phyloP scores from a whole-genome alignment of 345 rosid genomes.

The Euclidium syriacum region DNA sequence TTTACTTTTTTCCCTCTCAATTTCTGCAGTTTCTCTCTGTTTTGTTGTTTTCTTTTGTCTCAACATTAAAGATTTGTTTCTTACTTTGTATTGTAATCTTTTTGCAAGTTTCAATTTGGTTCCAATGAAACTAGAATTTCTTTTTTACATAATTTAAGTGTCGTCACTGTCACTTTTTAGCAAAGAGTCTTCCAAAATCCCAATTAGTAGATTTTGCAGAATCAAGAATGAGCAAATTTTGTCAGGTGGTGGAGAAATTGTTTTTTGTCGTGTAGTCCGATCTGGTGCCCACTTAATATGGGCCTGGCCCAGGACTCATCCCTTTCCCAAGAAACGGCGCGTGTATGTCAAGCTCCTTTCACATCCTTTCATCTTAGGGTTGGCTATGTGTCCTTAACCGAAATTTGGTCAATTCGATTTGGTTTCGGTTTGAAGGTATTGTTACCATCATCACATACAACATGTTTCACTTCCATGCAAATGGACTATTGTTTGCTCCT shows the following conservation, averaged over 20 bases:
- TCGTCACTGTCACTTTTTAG: slow-evolving; percentile 16
- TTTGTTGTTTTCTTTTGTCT: slow-evolving; percentile 14
- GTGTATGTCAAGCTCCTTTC: background rate
- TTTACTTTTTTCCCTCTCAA: background rate
- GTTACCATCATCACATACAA: too few relatives aligned
- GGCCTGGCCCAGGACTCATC: slow-evolving; percentile 10
- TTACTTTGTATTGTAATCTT: background rate
- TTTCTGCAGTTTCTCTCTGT: background rate
- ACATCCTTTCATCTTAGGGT: background rate
- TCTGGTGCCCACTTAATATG: slow-evolving; percentile 9
- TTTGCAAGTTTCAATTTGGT: slow-evolving; percentile 10
- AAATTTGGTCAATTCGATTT: too few relatives aligned
- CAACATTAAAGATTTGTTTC: background rate
- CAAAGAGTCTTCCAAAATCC: slow-evolving; percentile 9
- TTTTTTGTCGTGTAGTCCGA: slow-evolving; percentile 13
- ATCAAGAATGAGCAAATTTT: slow-evolving; percentile 21
- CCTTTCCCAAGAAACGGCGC: background rate
- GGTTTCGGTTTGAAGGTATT: too few relatives aligned
- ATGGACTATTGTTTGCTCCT: background rate
- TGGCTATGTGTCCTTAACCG: too few relatives aligned
- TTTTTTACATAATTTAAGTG: background rate
- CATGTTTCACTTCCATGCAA: too few relatives aligned
- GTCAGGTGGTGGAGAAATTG: slow-evolving; percentile 12
- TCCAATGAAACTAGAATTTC: slow-evolving; percentile 13
- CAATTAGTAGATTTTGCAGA: slow-evolving; percentile 20